These are phyloP conservation scores for Fusarium dlaminii DNA, from an alignment of 2,329 filamentous ascomycete species.

Conservation along the genomic window DNA sequence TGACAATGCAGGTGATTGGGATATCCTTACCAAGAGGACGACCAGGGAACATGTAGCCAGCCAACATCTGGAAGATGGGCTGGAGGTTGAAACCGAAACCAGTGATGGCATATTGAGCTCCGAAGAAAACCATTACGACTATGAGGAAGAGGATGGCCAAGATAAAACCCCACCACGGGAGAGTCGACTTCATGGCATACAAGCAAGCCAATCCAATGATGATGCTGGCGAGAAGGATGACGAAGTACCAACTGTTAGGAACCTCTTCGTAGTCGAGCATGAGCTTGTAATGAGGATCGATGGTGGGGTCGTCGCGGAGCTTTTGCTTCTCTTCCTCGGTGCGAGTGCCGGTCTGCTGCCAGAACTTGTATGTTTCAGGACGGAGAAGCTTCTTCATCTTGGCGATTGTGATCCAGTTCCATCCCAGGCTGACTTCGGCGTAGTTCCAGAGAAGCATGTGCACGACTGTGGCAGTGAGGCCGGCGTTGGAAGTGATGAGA, in stretches of 20 bases:
- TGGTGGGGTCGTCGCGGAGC: slow-evolving; percentile 11
- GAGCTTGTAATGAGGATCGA: slow-evolving; percentile 29
- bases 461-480: slow-evolving; percentile 13
- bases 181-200: slow-evolving; percentile 42
- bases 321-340: slow-evolving; percentile 21
- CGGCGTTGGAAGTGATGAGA: slow-evolving; percentile 24
- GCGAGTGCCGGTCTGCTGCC: background rate
- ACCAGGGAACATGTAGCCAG: slow-evolving; percentile 22
- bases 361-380: slow-evolving; percentile 13
- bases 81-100: slow-evolving; percentile 18
- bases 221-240: background rate
- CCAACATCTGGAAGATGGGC: slow-evolving; percentile 29
- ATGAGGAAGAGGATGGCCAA: slow-evolving; percentile 49
- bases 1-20: fast-evolving
- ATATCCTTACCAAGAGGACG: slow-evolving; percentile 13
- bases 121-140: slow-evolving; percentile 53
- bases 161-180: slow-evolving; percentile 53
- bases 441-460: slow-evolving; percentile 39
- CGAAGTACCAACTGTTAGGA: slow-evolving; percentile 22
- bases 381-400: background rate
- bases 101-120: slow-evolving; percentile 39
- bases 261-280: slow-evolving; percentile 27
- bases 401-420: slow-evolving; percentile 10
- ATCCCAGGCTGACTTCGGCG: slow-evolving; percentile 33
- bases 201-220: slow-evolving; percentile 1